Evolutionary conservation across 805 yeast genomes (phyloP), one percentile per base, ranked within the genome.

Genomic region (Saccharomyces mikatae): DNA sequence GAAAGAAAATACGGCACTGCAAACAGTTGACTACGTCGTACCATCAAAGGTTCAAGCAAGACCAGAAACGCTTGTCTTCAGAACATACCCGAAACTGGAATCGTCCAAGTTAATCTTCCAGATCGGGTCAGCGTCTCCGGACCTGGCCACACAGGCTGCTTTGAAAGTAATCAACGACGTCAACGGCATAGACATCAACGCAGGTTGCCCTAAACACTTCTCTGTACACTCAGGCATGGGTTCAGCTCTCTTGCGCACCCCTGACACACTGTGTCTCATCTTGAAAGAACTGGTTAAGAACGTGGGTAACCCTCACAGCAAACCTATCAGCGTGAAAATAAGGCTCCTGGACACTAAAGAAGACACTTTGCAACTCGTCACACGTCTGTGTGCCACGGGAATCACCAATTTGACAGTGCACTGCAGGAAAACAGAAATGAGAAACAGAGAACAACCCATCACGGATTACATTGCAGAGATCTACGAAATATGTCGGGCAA

Each of bases 181-280:
- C 2, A 90, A 82, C 58, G 98, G 96, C 8, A 86, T 94, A 4
- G 99, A 94, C 67, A 78, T 94, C 55, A 94, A 94, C 69, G 89
- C 96, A 29, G 99, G 99, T 4, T 94, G 99, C 71, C 99, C 99
- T 2, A 94, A 92, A 68, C 97, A 90, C 61, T 94, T 94, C 64
- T 87, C 96, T 1, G 78, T 90, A 2, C 99, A 94, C 69, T 78
- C 95, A 0, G 99, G 99, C 0, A 94, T 94, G 98, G 99, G 99
- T 4, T 96, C 98, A 2, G 97, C 96, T 0, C 74, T 94, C 48
- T 74, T 94, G 53, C 74, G 77, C 31, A 88, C 91, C 0, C 97
- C 98, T 0, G 96, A 88, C 48, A 72, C 80, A 41, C 74, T 94
- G 17, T 86, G 85, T 59, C 76, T 77, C 14, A 94, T 94, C 30